These are phyloP conservation scores for Asterella californica DNA, from an alignment of 225 moss, liverwort and hornwort species.

Conservation along the genomic window DNA sequence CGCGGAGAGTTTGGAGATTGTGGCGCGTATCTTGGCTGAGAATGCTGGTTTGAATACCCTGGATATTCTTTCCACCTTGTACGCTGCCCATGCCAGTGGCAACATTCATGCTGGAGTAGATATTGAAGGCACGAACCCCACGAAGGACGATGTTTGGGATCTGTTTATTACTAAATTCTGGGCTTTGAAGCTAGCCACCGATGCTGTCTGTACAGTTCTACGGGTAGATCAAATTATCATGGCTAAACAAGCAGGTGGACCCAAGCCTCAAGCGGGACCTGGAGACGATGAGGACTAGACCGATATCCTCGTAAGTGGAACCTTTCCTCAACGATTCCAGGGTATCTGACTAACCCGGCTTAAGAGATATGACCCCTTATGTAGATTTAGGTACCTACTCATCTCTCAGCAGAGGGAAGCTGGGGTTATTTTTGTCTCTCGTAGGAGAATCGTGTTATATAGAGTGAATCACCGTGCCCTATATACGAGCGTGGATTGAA, in stretches of 20 bases:
- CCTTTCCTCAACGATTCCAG: neutral
- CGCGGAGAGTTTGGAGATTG: constrained; percentile 74
- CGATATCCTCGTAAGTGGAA: neutral
- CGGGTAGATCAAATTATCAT: constrained; percentile 93
- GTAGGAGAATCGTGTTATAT: neutral
- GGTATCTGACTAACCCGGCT: neutral
- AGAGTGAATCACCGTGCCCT: neutral
- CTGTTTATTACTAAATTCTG: constrained; percentile 69
- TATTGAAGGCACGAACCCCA: constrained; percentile 65
- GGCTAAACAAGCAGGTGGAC: constrained; percentile 93
- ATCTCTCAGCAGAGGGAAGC: neutral
- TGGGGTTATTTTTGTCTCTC: neutral
- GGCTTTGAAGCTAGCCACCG: constrained; percentile 77
- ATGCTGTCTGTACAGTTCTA: constrained; percentile 84
- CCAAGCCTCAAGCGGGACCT: constrained; percentile 52
- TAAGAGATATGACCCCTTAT: neutral
- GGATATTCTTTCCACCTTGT: constrained; percentile 66
- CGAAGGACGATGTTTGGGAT: constrained; percentile 66
- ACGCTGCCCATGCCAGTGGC: constrained; percentile 68
- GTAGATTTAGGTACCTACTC: neutral
- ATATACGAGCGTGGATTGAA: neutral
- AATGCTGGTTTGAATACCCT: constrained; percentile 75
- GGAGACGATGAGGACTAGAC: constrained; percentile 36
- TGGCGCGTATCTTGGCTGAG: constrained; percentile 73
- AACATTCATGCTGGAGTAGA: constrained; percentile 71